A percentile compares a stretch with the other conserved stretches of the same genome.
phyloP scores from a whole-genome alignment of 2,329 filamentous ascomycete genomes.

The Colletotrichum sp. region DNA sequence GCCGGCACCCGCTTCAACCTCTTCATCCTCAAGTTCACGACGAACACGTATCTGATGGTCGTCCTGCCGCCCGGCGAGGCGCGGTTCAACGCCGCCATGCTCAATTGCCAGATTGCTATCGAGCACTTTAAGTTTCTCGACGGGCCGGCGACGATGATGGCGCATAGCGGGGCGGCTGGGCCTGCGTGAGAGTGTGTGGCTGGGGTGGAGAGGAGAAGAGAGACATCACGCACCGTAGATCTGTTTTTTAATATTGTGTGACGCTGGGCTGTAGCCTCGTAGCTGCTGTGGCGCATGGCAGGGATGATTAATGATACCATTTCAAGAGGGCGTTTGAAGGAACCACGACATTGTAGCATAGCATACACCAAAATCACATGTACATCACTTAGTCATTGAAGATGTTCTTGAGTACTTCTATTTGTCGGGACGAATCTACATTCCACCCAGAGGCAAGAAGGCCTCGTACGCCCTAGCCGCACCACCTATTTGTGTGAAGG shows the following conservation, averaged over 20 bases:
- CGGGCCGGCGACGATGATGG: conserved; percentile 39
- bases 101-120: conserved; percentile 88
- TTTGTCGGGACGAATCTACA: conserved; percentile 14
- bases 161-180: background rate
- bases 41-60: conserved; percentile 95
- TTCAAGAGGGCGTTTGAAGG: background rate
- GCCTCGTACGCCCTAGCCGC: background rate
- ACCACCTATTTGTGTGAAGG: background rate
- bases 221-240: background rate
- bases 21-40: conserved; percentile 94
- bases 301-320: conserved; percentile 23
- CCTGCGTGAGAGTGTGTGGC: background rate
- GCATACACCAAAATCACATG: background rate
- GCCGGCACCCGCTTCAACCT: conserved; percentile 82
- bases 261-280: background rate
- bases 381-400: background rate
- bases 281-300: conserved; percentile 10
- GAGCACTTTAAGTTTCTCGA: conserved; percentile 78
- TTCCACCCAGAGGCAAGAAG: conserved; percentile 6
- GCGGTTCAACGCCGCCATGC: conserved; percentile 85
- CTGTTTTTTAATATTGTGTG: background rate
- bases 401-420: background rate
- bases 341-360: background rate
- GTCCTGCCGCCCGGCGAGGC: conserved; percentile 91
- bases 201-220: background rate